Evolutionary conservation across 805 yeast genomes (phyloP), one percentile per base, ranked within the genome.

Genomic region (Kazachstania viticola): DNA sequence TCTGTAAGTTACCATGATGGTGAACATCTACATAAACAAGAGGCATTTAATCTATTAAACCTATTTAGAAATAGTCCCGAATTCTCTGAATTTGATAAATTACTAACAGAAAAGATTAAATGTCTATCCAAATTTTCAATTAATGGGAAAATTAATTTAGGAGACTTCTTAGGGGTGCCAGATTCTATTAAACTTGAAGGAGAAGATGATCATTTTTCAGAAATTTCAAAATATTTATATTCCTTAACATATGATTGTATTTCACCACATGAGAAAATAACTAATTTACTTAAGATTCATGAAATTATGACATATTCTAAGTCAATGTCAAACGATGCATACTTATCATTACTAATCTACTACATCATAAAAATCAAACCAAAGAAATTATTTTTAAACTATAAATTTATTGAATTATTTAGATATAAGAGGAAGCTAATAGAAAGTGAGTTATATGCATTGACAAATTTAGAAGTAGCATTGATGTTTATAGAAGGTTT

Each of bases 401-500:
- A 42, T 12, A 49, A 54, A 32, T 55, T 50, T 32, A 48, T 53
- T 17, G 51, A 48, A 30, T 27, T 55, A 14, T 55, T 55, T 28
- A 48, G 60, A 28, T 49, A 49, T 33, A 53, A 49, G 31, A 50
- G 49, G 27, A 49, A 49, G 28, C 34, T 55, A n/a, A 46, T 49
- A 5, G 51, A 53, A 34, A 49, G 49, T 28, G 60, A 54, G 33
- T 35, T 51, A 14, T 55, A 44, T 38, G 56, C 51, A 9, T 32
- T 54, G 12, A 55, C 60, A 9, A 55, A 55, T 36, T 34, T 54
- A 8, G 58, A 54, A 24, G 60, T 59, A 2, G 56, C 58, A 2
- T 35, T 55, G 11, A 44, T 44, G n/a, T 55, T 52, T 29, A 39
- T 55, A n/a, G 58, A 51, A 25, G 49, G 51, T 3, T 37, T 54